Evolutionary conservation across 805 yeast species (phyloP).

Genomic region (Torulaspora franciscae): DNA sequence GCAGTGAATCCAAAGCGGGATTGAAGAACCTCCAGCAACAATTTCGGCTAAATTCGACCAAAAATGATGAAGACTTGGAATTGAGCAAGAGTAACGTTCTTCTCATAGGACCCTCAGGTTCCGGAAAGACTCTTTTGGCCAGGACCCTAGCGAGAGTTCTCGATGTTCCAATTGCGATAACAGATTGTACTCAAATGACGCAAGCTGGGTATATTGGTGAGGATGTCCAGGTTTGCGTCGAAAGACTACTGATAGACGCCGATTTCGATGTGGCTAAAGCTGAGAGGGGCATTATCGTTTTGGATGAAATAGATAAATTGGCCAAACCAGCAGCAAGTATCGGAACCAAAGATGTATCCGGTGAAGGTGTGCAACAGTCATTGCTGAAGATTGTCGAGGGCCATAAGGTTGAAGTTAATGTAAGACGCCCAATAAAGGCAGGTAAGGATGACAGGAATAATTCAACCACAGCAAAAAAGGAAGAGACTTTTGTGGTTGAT

Average conservation of each 20-base stretch:
- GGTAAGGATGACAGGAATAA: slow-evolving; percentile 28
- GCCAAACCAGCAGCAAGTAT: slow-evolving; percentile 45
- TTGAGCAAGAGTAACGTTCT: slow-evolving; percentile 53
- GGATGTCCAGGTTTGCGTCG: slow-evolving; percentile 55
- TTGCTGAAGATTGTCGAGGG: slow-evolving; percentile 55
- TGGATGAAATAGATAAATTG: slow-evolving; percentile 56
- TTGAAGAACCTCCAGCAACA: slow-evolving; percentile 30
- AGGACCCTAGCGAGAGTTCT: slow-evolving; percentile 48
- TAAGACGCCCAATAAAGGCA: slow-evolving; percentile 40
- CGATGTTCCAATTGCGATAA: slow-evolving; percentile 54
- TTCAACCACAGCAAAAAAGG: slow-evolving; percentile 34
- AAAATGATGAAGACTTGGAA: slow-evolving; percentile 40
- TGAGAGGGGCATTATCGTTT: slow-evolving; percentile 54
- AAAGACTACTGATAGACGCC: slow-evolving; percentile 46
- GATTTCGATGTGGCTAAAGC: slow-evolving; percentile 48
- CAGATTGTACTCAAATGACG: slow-evolving; percentile 58
- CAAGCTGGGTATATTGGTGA: slow-evolving; percentile 66
- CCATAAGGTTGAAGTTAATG: slow-evolving; percentile 45
- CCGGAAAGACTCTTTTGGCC: slow-evolving; percentile 57
- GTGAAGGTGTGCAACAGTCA: slow-evolving; percentile 64
- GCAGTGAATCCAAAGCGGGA: slow-evolving; percentile 34
- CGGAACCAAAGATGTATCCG: slow-evolving; percentile 55
- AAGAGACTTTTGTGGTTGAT: slow-evolving; percentile 46
- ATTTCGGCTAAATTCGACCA: slow-evolving; percentile 24
- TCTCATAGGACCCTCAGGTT: slow-evolving; percentile 57